Base-by-base conservation (phyloP, 2,329 filamentous ascomycete species). In the Pyrenochaeta sp. region DNA sequence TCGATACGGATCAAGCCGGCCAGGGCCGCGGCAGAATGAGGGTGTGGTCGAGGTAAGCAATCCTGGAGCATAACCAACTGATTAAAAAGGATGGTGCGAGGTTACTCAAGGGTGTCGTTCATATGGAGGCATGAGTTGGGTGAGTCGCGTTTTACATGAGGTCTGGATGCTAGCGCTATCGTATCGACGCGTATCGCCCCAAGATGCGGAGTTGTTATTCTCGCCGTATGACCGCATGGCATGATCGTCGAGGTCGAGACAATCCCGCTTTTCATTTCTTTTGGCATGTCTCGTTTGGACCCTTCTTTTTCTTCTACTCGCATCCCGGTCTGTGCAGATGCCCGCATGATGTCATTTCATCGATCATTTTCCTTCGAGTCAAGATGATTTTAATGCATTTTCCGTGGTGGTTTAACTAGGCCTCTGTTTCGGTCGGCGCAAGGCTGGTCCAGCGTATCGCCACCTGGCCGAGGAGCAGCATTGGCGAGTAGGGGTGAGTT, bases 401-500 rank as follows among this genome's bases (percentile, higher is more conserved):
- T 27, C 41, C 35, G 35, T 24, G 26, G 14, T 34, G 23, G 27
- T 19, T 32, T 20, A 30, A 37, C n/a, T n/a, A 35, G 44, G 41
- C 47, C 50, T 44, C 52, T 51, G 41, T 51, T 27, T 41, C 21
- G 40, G 44, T 43, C 14, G 23, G 31, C 29, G 23, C 40, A 21
- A 20, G 27, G 41, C 34, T 41, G 40, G 26, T 28, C 28, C 42
- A 40, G 44, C 13, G 18, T 28, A 36, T 37, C 7, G 43, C 41
- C 44, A 50, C 43, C 32, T 43, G 35, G 46, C 43, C 45, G 53
- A 44, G 44, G n/a, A n/a, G n/a, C n/a, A n/a, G n/a, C n/a, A n/a
- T n/a, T n/a, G n/a, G n/a, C n/a, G n/a, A n/a, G n/a, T n/a, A 41
- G 20, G 34, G 37, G 43, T 65, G 60, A 56, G 60, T 45, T 63